Evolutionary conservation across 1,284 basidiomycete genomes (phyloP).

Genomic region (Polyporus tsugae): DNA sequence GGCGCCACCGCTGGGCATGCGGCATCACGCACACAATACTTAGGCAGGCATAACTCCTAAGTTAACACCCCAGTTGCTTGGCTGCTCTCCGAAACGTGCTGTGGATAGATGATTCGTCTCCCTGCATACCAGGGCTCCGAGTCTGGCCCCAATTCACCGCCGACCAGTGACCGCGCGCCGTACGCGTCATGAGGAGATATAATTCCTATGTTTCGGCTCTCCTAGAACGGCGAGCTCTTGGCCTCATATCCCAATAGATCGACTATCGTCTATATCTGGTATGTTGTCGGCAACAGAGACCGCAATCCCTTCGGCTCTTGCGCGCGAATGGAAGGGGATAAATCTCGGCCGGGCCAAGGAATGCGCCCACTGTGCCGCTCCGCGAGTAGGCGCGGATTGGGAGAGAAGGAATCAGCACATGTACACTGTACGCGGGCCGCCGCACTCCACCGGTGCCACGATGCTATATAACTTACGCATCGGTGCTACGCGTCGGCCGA

Average conservation of each 20-base stretch:
- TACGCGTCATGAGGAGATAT: not conserved
- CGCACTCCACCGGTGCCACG: not conserved
- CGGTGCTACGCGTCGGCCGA: slow-evolving; percentile 7
- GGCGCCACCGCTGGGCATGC: not conserved
- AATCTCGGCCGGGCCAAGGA: not conserved
- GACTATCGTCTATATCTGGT: not conserved
- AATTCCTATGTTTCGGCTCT: not conserved
- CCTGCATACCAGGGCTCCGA: not conserved
- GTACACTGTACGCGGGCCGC: not conserved
- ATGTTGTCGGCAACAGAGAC: too few relatives aligned
- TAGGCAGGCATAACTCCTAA: not conserved
- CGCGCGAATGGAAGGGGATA: not conserved
- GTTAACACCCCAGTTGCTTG: not conserved
- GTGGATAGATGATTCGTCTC: not conserved
- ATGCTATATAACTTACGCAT: not conserved
- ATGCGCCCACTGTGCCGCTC: not conserved
- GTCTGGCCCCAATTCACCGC: not conserved
- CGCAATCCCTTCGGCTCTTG: not conserved
- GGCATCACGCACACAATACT: not conserved
- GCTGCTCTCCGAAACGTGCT: not conserved
- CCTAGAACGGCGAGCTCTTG: not conserved
- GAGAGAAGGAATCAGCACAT: not conserved
- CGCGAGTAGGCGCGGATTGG: not conserved
- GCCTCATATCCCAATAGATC: not conserved
- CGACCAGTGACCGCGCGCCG: not conserved